Base-by-base conservation (phyloP, 202 grass and related monocot genomes). In the Tripidium arundinaceum region DNA sequence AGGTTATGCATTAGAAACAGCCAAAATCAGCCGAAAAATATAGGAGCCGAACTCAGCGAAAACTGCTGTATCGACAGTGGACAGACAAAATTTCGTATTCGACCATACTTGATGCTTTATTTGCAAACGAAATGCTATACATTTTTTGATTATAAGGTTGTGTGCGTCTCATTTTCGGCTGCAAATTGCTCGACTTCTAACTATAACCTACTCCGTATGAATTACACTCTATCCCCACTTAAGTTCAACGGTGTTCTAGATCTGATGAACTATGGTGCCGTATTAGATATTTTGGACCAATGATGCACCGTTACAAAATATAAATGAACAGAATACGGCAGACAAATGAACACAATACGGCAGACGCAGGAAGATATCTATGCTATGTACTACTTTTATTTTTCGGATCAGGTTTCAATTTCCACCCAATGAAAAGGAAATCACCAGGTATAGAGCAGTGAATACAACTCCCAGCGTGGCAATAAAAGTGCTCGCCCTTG, bases 401-500 rank as follows among this genome's bases (percentile, higher is more conserved):
- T 73, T 80, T 70, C 6, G 0, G 3, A 65, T 28, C 34, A 70
- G 25, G 15, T 57, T 13, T 27, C 11, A 33, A 43, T 70, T 84
- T 28, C 70, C 36, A 70, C 70, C 27, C 62, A 58, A 45, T 57
- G 15, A 37, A 29, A 71, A 38, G 72, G 37, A 25, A 68, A 5
- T n/a, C 39, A 50, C 11, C 22, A 40, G 22, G 29, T 49, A 64
- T 67, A 73, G 67, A 62, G 8, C 27, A 26, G 39, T 31, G 61
- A 61, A 74, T 31, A 18, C 29, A 39, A 15, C 24, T 75, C 6
- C 25, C n/a, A 82, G 14, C 13, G 26, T 54, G 63, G 25, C 68
- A 79, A 64, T 61, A 86, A 83, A 89, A 86, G 63, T 75, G 79
- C 4, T 75, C 6, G 37, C 27, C 70, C 50, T 62, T 59, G 55